A percentile compares a stretch with the other conserved stretches of the same genome.
Conservation (phyloP, 2,329 filamentous ascomycete genomes). For the Trichophyton schoenleinii region DNA sequence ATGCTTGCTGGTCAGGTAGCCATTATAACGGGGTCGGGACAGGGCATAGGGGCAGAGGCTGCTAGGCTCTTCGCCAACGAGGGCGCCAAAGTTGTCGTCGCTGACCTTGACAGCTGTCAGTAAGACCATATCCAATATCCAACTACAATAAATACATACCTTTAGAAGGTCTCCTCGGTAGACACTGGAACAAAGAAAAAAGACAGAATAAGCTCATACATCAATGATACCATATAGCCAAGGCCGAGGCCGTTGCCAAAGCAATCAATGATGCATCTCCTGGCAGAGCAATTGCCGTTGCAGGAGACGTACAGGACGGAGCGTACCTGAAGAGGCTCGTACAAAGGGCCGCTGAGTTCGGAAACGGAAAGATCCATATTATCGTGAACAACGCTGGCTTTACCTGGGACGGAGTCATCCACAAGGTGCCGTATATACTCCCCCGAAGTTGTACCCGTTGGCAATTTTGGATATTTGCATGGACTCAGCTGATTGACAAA, state of each 20-base stretch:
- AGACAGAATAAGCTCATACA: not conserved
- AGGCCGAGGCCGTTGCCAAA: conserved; percentile 55
- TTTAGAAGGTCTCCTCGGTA: not conserved
- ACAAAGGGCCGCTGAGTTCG: conserved; percentile 63
- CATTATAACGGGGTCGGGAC: conserved; percentile 76
- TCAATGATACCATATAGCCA: conserved; percentile 38
- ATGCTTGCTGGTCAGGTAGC: conserved; percentile 68
- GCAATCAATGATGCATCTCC: conserved; percentile 52
- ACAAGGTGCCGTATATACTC: conserved; percentile 45
- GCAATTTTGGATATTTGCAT: not conserved
- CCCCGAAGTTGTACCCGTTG: not conserved
- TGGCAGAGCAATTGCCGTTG: conserved; percentile 57
- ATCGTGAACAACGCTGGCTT: conserved; percentile 87
- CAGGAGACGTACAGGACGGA: conserved; percentile 63
- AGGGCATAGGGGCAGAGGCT: conserved; percentile 78
- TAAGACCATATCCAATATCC: not conserved
- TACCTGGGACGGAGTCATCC: conserved; percentile 86
- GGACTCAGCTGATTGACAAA: not conserved
- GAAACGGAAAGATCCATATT: conserved; percentile 76
- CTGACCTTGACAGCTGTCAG: conserved; percentile 65
- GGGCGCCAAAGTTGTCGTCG: conserved; percentile 70
- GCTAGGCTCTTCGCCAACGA: conserved; percentile 76
- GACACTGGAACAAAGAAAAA: not conserved
- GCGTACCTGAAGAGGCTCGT: conserved; percentile 62
- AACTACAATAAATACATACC: not conserved